phyloP scores from a whole-genome alignment of 1,284 basidiomycete genomes.

The Sporisorium iseilematis-ciliati region DNA sequence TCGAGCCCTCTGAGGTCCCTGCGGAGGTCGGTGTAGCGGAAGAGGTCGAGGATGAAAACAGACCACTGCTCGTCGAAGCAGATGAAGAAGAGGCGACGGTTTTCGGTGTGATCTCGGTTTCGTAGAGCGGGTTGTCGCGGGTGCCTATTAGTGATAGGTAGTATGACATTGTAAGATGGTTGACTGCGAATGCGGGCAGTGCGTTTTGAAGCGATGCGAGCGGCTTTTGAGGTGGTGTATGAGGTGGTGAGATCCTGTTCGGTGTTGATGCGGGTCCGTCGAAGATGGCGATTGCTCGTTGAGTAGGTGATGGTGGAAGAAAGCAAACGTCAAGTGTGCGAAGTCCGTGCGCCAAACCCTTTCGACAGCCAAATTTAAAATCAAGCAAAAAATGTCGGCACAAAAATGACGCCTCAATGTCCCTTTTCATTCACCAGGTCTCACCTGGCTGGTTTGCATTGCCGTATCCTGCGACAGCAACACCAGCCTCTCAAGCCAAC shows the following conservation, averaged over 20 bases:
- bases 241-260: background rate
- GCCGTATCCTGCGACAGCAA: too few species aligned
- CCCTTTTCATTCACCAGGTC: background rate
- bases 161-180: slow-evolving; percentile 52
- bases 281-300: background rate
- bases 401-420: background rate
- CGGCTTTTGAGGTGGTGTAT: background rate
- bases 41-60: slow-evolving; percentile 7
- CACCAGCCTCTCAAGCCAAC: too few species aligned
- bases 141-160: slow-evolving; percentile 67
- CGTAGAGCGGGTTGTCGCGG: slow-evolving; percentile 67
- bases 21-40: background rate
- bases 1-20: background rate
- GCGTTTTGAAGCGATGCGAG: too few species aligned
- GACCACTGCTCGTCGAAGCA: slow-evolving; percentile 2
- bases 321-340: background rate
- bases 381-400: background rate
- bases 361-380: background rate
- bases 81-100: slow-evolving; percentile 30
- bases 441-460: too few species aligned
- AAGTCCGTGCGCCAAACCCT: slow-evolving; percentile 5
- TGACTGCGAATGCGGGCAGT: background rate
- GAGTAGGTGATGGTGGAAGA: slow-evolving; percentile 2
- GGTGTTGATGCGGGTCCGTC: background rate
- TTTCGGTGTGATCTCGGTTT: slow-evolving; percentile 62